A percentile compares a stretch with the other conserved stretches of the same genome.
Conservation (phyloP, 2,329 filamentous ascomycete species). For the Teratosphaeriaceae sp. region DNA sequence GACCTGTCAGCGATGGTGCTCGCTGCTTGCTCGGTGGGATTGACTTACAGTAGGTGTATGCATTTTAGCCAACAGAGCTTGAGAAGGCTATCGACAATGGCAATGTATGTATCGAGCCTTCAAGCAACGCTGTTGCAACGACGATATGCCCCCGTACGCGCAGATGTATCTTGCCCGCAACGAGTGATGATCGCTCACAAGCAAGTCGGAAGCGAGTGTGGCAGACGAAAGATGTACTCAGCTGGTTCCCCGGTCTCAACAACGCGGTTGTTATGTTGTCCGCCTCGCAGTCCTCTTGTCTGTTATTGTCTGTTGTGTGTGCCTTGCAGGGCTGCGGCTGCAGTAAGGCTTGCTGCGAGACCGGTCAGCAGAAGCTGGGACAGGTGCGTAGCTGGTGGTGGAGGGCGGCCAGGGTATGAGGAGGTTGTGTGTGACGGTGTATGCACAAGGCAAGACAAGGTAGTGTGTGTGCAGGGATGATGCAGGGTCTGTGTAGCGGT, state of each 20-base stretch:
- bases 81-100: neutral
- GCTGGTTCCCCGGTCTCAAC: neutral
- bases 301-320: neutral
- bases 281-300: neutral
- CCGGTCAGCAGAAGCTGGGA: neutral
- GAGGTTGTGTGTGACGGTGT: neutral
- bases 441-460: neutral
- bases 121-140: neutral
- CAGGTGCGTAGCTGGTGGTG: neutral
- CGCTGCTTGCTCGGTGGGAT: neutral
- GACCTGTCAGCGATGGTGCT: neutral
- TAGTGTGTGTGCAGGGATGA: neutral
- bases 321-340: conserved; percentile 1
- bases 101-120: too few relatives aligned
- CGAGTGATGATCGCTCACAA: neutral
- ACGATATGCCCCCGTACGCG: neutral
- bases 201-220: neutral
- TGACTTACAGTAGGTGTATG: conserved; percentile 8
- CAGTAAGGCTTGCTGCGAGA: conserved; percentile 1
- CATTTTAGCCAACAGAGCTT: conserved; percentile 1
- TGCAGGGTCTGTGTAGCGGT: neutral
- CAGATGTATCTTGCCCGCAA: neutral
- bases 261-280: neutral
- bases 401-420: neutral
- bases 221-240: neutral